These are phyloP conservation scores for Cytospora paraplurivora DNA, from an alignment of 2,329 filamentous ascomycete genomes.

Conservation along the genomic window DNA sequence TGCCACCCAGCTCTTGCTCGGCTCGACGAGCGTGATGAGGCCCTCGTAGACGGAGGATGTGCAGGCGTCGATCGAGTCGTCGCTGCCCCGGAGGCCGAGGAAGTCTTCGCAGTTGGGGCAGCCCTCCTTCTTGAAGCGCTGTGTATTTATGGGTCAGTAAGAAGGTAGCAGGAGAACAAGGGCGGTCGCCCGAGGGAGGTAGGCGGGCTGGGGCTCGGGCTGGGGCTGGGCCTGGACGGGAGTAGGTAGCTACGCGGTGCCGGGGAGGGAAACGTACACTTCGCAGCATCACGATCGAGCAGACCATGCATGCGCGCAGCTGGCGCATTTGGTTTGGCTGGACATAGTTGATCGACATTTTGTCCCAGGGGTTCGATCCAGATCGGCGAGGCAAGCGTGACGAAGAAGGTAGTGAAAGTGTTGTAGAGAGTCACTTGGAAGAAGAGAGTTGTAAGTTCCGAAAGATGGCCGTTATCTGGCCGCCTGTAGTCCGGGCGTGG, in stretches of 20 bases:
- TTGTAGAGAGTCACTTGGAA: neutral
- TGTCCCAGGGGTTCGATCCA: neutral
- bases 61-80: conserved; percentile 85
- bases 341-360: conserved; percentile 17
- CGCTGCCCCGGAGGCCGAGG: conserved; percentile 76
- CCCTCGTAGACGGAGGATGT: conserved; percentile 97
- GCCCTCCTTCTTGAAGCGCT: conserved; percentile 84
- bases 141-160: conserved; percentile 18
- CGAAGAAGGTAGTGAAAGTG: neutral
- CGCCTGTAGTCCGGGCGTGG: neutral
- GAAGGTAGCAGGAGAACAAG: neutral
- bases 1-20: conserved; percentile 89
- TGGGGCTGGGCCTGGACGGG: neutral
- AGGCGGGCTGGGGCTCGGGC: neutral
- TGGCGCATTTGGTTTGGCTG: conserved; percentile 21
- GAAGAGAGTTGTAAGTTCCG: neutral
- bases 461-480: neutral
- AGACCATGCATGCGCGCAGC: conserved; percentile 93
- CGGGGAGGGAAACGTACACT: conserved; percentile 54
- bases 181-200: conserved; percentile 18
- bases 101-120: conserved; percentile 97
- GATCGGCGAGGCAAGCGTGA: neutral
- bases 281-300: conserved; percentile 87
- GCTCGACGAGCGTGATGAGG: conserved; percentile 81
- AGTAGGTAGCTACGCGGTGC: neutral